phyloP scores from a whole-genome alignment of 148 eudicot species.

The Rhododendron ovatum region DNA sequence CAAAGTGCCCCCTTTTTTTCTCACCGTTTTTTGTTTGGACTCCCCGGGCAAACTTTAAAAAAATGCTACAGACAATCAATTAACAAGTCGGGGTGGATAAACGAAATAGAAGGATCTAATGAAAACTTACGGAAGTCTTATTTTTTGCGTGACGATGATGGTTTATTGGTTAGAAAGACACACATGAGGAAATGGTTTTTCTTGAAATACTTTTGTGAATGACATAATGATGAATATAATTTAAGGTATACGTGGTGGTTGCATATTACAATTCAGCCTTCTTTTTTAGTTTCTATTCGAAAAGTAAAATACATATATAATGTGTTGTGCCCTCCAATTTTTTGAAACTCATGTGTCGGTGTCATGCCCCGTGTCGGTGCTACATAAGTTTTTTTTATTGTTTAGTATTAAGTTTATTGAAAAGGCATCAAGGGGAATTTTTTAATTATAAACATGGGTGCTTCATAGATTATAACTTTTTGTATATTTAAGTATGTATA shows the following conservation, averaged over 20 bases:
- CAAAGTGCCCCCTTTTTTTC: neutral
- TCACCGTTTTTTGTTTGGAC: neutral
- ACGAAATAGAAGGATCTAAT: neutral
- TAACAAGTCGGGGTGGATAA: neutral
- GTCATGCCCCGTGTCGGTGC: too few relatives aligned
- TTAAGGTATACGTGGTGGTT: too few relatives aligned
- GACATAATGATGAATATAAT: neutral
- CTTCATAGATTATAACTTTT: neutral
- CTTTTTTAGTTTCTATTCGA: too few relatives aligned
- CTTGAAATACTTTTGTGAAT: neutral
- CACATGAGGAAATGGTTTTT: neutral
- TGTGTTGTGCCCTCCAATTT: too few relatives aligned
- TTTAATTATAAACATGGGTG: neutral
- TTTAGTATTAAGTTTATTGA: neutral
- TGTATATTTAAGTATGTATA: too few relatives aligned
- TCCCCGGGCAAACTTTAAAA: neutral
- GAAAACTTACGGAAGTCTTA: neutral
- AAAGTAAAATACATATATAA: too few relatives aligned
- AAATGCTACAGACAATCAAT: neutral
- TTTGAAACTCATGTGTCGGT: too few relatives aligned
- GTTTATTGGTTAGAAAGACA: neutral
- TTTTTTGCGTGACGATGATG: neutral
- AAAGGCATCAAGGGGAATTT: neutral
- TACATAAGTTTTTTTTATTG: too few relatives aligned
- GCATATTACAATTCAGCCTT: too few relatives aligned